Evolutionary conservation across 768 basidiomycete species (phyloP).

Genomic region (Gyrodon lividus): DNA sequence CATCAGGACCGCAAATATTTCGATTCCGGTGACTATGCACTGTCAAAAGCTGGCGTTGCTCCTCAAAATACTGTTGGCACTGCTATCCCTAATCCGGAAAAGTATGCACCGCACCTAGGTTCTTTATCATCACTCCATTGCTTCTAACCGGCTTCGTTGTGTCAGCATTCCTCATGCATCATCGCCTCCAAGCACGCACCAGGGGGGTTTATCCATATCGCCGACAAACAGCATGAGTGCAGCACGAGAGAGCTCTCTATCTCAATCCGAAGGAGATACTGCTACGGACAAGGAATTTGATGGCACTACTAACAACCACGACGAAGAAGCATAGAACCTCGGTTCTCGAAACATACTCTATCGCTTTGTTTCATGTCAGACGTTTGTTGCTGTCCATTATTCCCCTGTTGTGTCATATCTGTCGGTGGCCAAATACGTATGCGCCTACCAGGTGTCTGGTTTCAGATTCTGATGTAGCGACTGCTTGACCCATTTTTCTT

Average conservation of each 20-base stretch:
- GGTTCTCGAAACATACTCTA: constrained; percentile 1
- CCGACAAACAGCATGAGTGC: constrained; percentile 71
- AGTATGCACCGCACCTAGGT: constrained; percentile 51
- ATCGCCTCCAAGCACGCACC: constrained; percentile 56
- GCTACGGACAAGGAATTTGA: constrained; percentile 11
- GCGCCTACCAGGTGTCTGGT: constrained; percentile 8
- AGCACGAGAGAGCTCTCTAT: constrained; percentile 56
- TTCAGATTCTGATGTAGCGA: constrained; percentile 13
- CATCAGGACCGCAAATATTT: constrained; percentile 96
- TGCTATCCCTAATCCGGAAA: constrained; percentile 96
- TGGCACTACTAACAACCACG: constrained; percentile 9
- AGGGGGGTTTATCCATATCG: constrained; percentile 62
- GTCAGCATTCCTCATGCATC: constrained; percentile 88
- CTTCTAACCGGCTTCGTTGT: background rate
- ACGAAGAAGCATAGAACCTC: constrained; percentile 15
- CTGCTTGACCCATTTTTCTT: constrained; percentile 10
- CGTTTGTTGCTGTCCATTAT: constrained; percentile 16
- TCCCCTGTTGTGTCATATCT: constrained; percentile 25
- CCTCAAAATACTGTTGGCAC: constrained; percentile 90
- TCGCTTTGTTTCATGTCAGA: constrained; percentile 4
- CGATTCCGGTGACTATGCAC: constrained; percentile 97
- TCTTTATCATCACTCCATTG: background rate
- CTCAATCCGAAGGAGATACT: constrained; percentile 25
- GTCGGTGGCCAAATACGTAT: constrained; percentile 17
- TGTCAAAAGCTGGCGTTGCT: constrained; percentile 93